phyloP scores from a whole-genome alignment of 345 rosid species.

The Cardamine occulta region DNA sequence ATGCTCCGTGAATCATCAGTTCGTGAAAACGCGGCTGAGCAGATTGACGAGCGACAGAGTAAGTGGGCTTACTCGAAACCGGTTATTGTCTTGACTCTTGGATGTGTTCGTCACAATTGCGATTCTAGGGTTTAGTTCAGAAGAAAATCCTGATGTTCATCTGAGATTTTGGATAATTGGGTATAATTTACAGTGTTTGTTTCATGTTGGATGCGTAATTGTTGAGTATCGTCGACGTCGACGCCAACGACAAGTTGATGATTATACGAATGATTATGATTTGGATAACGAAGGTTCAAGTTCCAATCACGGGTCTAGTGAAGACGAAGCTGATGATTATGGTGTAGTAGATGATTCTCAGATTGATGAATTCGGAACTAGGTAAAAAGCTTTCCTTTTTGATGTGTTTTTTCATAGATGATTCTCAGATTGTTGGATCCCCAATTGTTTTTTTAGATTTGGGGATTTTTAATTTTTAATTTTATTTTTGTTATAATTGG shows the following conservation, averaged over 20 bases:
- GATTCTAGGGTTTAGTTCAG: constrained; percentile 51
- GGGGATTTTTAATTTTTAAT: no score
- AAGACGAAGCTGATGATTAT: constrained; percentile 36
- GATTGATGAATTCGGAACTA: constrained; percentile 49
- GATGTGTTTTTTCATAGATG: background rate
- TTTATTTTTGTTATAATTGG: no score
- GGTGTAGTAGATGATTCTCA: constrained; percentile 27
- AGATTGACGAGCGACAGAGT: constrained; percentile 76
- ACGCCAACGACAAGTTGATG: background rate
- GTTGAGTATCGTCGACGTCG: constrained; percentile 57
- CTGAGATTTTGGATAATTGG: constrained; percentile 76
- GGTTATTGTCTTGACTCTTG: constrained; percentile 47
- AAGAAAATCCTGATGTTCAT: constrained; percentile 63
- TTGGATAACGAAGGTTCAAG: constrained; percentile 11
- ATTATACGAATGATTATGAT: background rate
- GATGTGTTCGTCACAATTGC: constrained; percentile 55
- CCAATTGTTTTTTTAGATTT: no score
- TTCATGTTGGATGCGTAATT: constrained; percentile 64
- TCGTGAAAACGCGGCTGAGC: constrained; percentile 84
- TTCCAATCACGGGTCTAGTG: constrained; percentile 33
- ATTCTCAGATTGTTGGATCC: no score
- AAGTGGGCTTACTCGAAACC: constrained; percentile 82
- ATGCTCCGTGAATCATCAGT: constrained; percentile 82
- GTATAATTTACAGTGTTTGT: constrained; percentile 68
- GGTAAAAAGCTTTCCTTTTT: constrained; percentile 43